phyloP scores from a whole-genome alignment of 2,329 filamentous ascomycete species.

The Colletotrichum brevisporum region DNA sequence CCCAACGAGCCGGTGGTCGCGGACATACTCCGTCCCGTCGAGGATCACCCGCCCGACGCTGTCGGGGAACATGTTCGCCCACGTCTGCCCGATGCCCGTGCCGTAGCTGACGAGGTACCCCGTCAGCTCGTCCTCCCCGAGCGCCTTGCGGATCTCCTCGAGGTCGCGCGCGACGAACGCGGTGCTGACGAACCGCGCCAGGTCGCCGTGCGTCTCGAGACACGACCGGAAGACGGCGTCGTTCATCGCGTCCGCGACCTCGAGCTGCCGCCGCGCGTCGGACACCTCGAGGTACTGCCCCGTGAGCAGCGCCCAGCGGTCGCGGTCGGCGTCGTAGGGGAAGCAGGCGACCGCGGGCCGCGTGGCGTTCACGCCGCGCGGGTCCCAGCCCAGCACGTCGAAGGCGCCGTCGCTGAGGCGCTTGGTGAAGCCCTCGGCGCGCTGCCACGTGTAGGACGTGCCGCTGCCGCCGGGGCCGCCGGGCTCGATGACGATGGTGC shows the following conservation, averaged over 20 bases:
- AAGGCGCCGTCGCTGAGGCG: conserved; percentile 59
- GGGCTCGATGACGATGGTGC: conserved; percentile 65
- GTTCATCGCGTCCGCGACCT: conserved; percentile 61
- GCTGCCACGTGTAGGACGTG: conserved; percentile 56
- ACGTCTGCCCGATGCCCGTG: conserved; percentile 66
- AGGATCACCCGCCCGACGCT: conserved; percentile 64
- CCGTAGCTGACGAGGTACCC: conserved; percentile 67
- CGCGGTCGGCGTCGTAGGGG: conserved; percentile 59
- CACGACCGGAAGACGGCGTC: conserved; percentile 61
- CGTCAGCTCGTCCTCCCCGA: conserved; percentile 62
- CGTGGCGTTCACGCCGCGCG: conserved; percentile 65
- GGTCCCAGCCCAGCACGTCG: conserved; percentile 68
- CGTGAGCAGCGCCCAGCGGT: conserved; percentile 60
- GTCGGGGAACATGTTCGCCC: conserved; percentile 64
- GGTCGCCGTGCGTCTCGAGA: conserved; percentile 58
- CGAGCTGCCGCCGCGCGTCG: conserved; percentile 54
- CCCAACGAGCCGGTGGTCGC: conserved; percentile 60
- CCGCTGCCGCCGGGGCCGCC: conserved; percentile 66
- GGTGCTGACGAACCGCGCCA: conserved; percentile 62
- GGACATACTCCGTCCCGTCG: conserved; percentile 64
- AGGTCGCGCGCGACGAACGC: conserved; percentile 63
- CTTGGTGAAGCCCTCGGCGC: conserved; percentile 53
- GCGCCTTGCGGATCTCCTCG: conserved; percentile 61
- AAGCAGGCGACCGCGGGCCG: conserved; percentile 62
- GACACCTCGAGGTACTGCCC: conserved; percentile 56